Percentiles rank a stretch among this genome's conserved stretches.
phyloP scores from a whole-genome alignment of 176 grass and related monocot genomes.

The Hyparrhenia diplandra region DNA sequence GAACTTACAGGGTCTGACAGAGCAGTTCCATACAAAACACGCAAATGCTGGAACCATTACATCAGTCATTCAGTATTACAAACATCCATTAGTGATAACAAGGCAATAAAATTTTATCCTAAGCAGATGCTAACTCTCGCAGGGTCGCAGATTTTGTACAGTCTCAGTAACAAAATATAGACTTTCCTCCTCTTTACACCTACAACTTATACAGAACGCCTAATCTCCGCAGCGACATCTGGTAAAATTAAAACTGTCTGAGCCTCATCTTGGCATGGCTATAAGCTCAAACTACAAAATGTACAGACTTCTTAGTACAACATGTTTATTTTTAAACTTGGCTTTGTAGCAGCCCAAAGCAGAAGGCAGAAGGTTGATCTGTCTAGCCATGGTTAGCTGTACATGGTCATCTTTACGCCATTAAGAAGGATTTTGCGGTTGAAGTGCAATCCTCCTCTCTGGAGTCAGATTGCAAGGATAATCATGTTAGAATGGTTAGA shows the following conservation, averaged over 20 bases:
- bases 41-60: slow-evolving; percentile 13
- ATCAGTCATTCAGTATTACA: slow-evolving; percentile 12
- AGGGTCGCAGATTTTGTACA: slow-evolving; percentile 72
- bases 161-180: slow-evolving; percentile 59
- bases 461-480: slow-evolving; percentile 20
- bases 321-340: slow-evolving; percentile 67
- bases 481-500: neutral
- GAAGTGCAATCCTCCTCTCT: slow-evolving; percentile 89
- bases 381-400: slow-evolving; percentile 89
- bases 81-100: slow-evolving; percentile 30
- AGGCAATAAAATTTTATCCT: slow-evolving; percentile 18
- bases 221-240: slow-evolving; percentile 62
- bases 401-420: slow-evolving; percentile 66
- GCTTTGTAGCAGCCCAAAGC: slow-evolving; percentile 60
- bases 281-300: slow-evolving; percentile 88
- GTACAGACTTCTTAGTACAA: slow-evolving; percentile 73
- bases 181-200: slow-evolving; percentile 70
- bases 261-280: slow-evolving; percentile 52
- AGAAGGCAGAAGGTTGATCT: slow-evolving; percentile 44
- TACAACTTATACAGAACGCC: slow-evolving; percentile 67
- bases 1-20: no score
- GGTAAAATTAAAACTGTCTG: slow-evolving; percentile 50
- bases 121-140: slow-evolving; percentile 31
- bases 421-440: slow-evolving; percentile 60
- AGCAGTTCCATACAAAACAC: neutral